These are phyloP conservation scores for Tolypocladium nubicola DNA, from an alignment of 2,329 filamentous ascomycete species.

Conservation along the genomic window DNA sequence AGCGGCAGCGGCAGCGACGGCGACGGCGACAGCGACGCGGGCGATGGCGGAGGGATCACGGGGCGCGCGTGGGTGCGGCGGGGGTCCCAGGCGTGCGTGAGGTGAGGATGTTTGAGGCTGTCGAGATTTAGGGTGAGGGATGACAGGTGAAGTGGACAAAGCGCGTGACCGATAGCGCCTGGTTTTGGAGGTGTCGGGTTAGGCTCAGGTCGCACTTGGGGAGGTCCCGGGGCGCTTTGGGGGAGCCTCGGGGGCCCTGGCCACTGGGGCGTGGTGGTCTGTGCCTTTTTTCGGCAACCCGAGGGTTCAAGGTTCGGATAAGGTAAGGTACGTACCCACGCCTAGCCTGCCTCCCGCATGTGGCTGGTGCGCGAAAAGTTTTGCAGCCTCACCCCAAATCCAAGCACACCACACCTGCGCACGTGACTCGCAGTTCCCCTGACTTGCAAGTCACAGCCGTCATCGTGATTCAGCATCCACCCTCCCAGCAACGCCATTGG, in stretches of 20 bases:
- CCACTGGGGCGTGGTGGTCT: background rate
- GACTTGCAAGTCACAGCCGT: background rate
- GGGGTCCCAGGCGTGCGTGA: background rate
- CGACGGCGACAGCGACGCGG: background rate
- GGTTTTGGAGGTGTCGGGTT: constrained; percentile 15
- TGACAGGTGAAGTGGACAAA: constrained; percentile 20
- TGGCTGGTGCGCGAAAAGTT: background rate
- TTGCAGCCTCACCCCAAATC: background rate
- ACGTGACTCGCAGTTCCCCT: background rate
- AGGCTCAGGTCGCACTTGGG: constrained; percentile 5
- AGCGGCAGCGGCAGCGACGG: too few relatives aligned
- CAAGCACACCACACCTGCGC: background rate
- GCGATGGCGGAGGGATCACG: background rate
- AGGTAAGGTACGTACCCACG: background rate
- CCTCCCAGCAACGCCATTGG: background rate
- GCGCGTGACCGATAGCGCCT: constrained; percentile 24
- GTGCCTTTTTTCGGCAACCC: background rate
- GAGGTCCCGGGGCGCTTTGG: background rate
- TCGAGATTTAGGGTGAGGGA: background rate
- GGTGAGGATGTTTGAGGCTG: background rate
- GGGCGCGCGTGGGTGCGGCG: background rate
- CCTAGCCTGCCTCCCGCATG: background rate
- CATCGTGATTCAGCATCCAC: background rate
- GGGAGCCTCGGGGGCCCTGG: background rate
- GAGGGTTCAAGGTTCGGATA: background rate